These are phyloP conservation scores for Phialophora tarda DNA, from an alignment of 2,329 filamentous ascomycete species.

Conservation along the genomic window DNA sequence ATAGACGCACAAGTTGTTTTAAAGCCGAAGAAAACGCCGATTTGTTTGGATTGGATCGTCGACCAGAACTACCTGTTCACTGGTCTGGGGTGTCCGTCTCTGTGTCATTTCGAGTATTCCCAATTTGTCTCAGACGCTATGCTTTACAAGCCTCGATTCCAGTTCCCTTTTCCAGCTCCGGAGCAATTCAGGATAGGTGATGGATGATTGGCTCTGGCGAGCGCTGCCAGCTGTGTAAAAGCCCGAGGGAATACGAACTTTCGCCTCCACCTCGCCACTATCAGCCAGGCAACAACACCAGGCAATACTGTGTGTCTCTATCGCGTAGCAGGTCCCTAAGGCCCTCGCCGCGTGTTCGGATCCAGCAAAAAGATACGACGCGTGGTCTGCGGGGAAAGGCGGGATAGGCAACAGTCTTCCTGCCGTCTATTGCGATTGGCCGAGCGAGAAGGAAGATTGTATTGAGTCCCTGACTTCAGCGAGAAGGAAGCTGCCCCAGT, in stretches of 20 bases:
- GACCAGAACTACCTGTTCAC: slow-evolving; percentile 1
- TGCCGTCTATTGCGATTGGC: slow-evolving; percentile 2
- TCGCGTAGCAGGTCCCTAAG: background rate
- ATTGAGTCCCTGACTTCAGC: too few species aligned
- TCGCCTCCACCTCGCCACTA: background rate
- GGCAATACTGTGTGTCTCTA: background rate
- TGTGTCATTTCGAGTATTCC: background rate
- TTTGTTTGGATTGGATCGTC: background rate
- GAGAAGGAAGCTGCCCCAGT: too few species aligned
- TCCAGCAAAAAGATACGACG: background rate
- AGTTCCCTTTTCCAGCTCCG: background rate
- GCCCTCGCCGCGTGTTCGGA: background rate
- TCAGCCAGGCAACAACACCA: slow-evolving; percentile 3
- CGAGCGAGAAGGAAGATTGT: background rate
- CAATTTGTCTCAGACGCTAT: background rate
- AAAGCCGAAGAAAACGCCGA: background rate
- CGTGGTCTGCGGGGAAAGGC: slow-evolving; percentile 1
- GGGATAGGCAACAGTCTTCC: slow-evolving; percentile 18
- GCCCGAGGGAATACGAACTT: background rate
- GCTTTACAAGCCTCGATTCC: background rate
- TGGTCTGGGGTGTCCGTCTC: background rate
- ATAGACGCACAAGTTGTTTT: background rate
- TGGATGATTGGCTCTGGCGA: background rate
- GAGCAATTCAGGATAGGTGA: background rate
- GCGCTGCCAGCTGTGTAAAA: background rate